A percentile compares a stretch with the other conserved stretches of the same genome.
phyloP scores from a whole-genome alignment of 306 rosid species.

The Acacia acuminata region DNA sequence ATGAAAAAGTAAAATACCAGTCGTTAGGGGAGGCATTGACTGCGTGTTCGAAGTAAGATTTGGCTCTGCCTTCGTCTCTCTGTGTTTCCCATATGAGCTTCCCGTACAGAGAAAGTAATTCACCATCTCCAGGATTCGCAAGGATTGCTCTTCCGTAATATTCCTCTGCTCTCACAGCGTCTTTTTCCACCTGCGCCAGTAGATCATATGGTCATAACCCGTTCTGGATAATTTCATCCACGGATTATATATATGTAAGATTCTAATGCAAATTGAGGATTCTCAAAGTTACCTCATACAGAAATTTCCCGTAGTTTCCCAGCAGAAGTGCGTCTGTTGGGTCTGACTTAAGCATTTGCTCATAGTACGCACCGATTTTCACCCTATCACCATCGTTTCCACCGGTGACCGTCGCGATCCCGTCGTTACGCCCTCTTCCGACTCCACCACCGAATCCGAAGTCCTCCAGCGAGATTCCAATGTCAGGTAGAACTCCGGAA shows the following conservation, averaged over 20 bases:
- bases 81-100: constrained; percentile 77
- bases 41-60: constrained; percentile 40
- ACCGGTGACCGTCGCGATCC: constrained; percentile 9
- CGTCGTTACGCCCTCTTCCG: constrained; percentile 19
- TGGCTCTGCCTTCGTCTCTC: constrained; percentile 45
- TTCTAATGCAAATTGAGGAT: neutral
- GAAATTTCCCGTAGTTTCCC: constrained; percentile 79
- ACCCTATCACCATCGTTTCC: constrained; percentile 46
- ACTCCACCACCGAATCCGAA: constrained; percentile 30
- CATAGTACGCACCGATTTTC: constrained; percentile 69
- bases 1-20: constrained; percentile 36
- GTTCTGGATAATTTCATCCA: neutral
- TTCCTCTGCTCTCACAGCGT: constrained; percentile 67
- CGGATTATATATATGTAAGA: neutral
- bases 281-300: constrained; percentile 61
- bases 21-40: constrained; percentile 53
- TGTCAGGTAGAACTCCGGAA: constrained; percentile 17
- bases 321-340: constrained; percentile 79
- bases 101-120: constrained; percentile 68
- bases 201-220: neutral
- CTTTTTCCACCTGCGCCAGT: constrained; percentile 48
- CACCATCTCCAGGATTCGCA: constrained; percentile 75
- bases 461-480: constrained; percentile 29
- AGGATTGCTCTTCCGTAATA: constrained; percentile 80
- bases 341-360: constrained; percentile 63